Evolutionary conservation across 176 grass and related monocot species (phyloP), one percentile per base, ranked within the genome.

Genomic region (Lolium rigidum): DNA sequence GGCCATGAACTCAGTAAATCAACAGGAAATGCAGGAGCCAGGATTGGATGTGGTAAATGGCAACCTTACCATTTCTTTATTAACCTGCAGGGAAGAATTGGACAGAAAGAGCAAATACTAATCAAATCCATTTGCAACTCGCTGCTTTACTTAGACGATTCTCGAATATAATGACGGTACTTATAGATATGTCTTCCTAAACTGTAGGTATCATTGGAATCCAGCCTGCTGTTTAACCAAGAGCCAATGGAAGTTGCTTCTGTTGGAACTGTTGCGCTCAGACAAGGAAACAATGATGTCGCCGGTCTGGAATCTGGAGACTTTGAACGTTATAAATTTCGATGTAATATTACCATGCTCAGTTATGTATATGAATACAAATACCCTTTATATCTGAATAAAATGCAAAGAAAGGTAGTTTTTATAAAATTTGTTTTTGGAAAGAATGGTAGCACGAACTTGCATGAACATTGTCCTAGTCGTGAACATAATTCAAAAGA

Each of bases 21-120:
- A 79, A 90, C 93, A 74, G 93, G 93, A 83, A 95, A 95, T 55
- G 88, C 93, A 78, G 93, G 93, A 41, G 93, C 74, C 58, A 90
- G 93, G 79, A 86, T 92, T 84, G 93, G 85, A 84, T 95, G 93
- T 20, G 90, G 90, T 92, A 82, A 79, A 64, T 67, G 7, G 13
- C 16, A 85, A 56, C 3, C 51, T 15, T 79, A 6, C 56, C 16
- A 2, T 48, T 12, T 67, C 28, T 74, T 82, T 84, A 66, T 14
- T 21, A 17, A 80, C 17, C 46, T 62, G 31, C 43, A 86, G 43
- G 43, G 44, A 86, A 77, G 26, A 67, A 18, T 6, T 18, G 8
- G 26, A 12, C 76, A 56, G 31, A 35, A 35, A 18, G 50, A 69
- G 39, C 37, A 41, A 65, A 49, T 67, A 18, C 14, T 58, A 67